Evolutionary conservation across 352 stramenopile species (phyloP), one percentile per base, ranked within the genome.

Genomic region (Globisporangium cystogenes): DNA sequence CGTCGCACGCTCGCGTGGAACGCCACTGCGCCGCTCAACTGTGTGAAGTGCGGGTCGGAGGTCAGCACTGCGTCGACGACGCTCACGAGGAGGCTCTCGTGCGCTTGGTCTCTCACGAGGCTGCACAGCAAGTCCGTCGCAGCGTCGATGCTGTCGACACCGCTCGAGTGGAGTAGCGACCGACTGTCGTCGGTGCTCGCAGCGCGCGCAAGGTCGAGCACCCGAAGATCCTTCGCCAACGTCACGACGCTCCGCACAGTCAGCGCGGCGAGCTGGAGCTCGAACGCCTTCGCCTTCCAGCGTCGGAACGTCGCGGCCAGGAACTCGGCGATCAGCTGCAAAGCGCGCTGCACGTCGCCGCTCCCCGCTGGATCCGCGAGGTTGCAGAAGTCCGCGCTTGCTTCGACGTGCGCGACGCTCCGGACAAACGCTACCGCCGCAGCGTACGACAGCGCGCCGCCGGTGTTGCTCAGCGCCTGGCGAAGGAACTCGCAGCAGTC

Each of bases 401-500:
- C 58, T 20, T 60, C 68, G 29, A 59, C 50, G 42, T 78, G 52
- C 7, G 59, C 53, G 20, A 80, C 44, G 33, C 67, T 61, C 4
- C 55, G 57, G 21, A 82, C 55, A 39, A 85, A 80, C 24, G 52
- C 61, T 5, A 72, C 48, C 3, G 59, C 66, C 18, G 67, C 59
- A 10, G 64, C 65, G 35, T 80, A 82, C n/a, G 71, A 48, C 24
- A 80, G 57, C 14, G 31, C 51, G 23, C 67, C 57, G n/a, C 50
- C 23, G 7, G 70, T 39, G 45, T 80, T 87, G 5, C 65, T 53
- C 15, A 86, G 68, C 10, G 63, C 50, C 29, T 76, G 74, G 31
- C 60, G 74, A 39, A 87, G 54, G 36, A 87, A 72, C 42, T 65
- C 57, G 44, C 31, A 68, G 51, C 76, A 87, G 46, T 81, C 65